phyloP scores from a whole-genome alignment of 805 yeast species.

The Yamadazyma phyllophila region DNA sequence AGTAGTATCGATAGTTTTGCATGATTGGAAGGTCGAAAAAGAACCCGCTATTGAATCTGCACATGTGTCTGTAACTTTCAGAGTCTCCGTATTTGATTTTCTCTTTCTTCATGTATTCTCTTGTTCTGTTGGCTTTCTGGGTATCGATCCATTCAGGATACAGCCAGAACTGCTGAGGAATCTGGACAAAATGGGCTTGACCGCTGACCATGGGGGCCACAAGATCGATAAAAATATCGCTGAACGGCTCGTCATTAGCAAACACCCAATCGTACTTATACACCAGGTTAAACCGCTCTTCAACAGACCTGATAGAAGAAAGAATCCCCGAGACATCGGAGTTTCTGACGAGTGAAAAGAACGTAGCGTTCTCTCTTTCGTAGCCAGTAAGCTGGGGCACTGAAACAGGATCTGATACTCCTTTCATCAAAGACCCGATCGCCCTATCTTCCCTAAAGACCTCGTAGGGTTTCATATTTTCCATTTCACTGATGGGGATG shows the following conservation, averaged over 20 bases:
- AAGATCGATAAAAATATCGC: constrained; percentile 70
- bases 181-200: constrained; percentile 67
- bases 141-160: constrained; percentile 84
- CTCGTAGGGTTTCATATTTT: neutral
- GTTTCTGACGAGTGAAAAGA: constrained; percentile 18
- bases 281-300: constrained; percentile 55
- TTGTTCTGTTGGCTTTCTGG: constrained; percentile 61
- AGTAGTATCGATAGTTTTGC: constrained; percentile 79
- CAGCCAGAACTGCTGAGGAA: constrained; percentile 85
- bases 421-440: neutral
- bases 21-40: constrained; percentile 75
- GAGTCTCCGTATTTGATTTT: constrained; percentile 72
- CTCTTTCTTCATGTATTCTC: constrained; percentile 54
- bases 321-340: constrained; percentile 15
- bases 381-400: neutral
- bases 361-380: constrained; percentile 16
- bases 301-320: constrained; percentile 21
- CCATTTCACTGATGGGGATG: too few species aligned
- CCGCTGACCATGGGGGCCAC: constrained; percentile 75
- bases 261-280: constrained; percentile 94
- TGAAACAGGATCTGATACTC: neutral
- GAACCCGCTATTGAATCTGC: constrained; percentile 89
- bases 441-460: neutral
- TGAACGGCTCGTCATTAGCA: constrained; percentile 81
- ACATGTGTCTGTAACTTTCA: constrained; percentile 85